Base-by-base conservation (phyloP, 257 asterid genomes). In the Primulina huaijiensis region DNA sequence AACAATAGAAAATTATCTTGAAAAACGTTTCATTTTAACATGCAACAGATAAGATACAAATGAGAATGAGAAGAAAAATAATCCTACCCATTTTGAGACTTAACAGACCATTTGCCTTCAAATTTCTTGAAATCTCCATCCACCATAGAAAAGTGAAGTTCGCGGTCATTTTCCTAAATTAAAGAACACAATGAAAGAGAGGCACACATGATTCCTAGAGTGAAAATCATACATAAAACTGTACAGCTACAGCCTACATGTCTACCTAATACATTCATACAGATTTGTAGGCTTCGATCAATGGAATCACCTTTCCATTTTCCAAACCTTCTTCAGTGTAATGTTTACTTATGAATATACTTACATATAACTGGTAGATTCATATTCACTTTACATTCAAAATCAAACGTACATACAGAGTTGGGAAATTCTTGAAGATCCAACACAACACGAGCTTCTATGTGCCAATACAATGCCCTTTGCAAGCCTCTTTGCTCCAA, bases 91-190 rank as follows among this genome's bases (percentile, higher is more conserved):
- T 78, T 80, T 35, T 78, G 76, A 71, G 90, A 84, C 86, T 81
- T 88, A 71, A 90, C 89, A 0, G 83, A 85, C 98, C 98, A 92
- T 73, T 87, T 92, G 74, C 97, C 98, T 84, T 90, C 97, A 72
- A 92, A 92, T 81, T 92, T 90, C 89, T 87, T 92, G 89, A 92
- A 92, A 84, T 92, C 98, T 64, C 98, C 98, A 74, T 88, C 98
- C 69, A 90, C 95, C 98, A 92, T 92, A 33, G 90, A 90, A 77
- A 92, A 92, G 69, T 37, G 82, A 75, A 92, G 98, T 25, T 90
- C 96, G 11, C 93, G 82, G 65, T 85, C 87, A 72, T 82, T 82
- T 65, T 78, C 81, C 98, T 92, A 78, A 56, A 79, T 73, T 27
- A 38, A 11, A 14, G 31, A 21, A 46, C 50, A 53, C 16, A 7